A percentile compares a stretch with the other conserved stretches of the same genome.
These are phyloP conservation scores for Opeltia flavorubescens DNA, from an alignment of 495 filamentous ascomycete genomes.

Conservation along the genomic window DNA sequence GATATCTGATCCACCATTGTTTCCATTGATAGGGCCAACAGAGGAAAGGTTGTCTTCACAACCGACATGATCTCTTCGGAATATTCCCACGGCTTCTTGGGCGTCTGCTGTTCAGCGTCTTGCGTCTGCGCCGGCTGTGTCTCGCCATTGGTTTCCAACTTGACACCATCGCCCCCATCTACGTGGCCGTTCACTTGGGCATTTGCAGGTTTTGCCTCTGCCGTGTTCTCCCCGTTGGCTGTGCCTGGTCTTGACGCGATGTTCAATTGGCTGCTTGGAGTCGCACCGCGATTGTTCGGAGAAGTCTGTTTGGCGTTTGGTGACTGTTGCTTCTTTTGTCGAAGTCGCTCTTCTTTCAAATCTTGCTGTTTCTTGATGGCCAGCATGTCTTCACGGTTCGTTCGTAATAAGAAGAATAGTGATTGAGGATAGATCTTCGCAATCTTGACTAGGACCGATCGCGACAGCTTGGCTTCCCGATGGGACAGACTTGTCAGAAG, in stretches of 20 bases:
- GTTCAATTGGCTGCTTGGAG: constrained; percentile 20
- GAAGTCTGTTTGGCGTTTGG: constrained; percentile 31
- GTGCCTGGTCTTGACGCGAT: constrained; percentile 33
- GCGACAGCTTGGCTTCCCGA: constrained; percentile 75
- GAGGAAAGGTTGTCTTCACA: constrained; percentile 89
- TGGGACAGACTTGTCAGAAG: constrained; percentile 78
- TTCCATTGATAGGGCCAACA: constrained; percentile 95
- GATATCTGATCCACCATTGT: constrained; percentile 98
- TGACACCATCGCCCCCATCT: constrained; percentile 16
- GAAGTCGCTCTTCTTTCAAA: constrained; percentile 53
- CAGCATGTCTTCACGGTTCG: constrained; percentile 87
- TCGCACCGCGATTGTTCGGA: constrained; percentile 20
- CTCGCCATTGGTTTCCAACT: constrained; percentile 30
- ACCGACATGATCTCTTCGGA: constrained; percentile 88
- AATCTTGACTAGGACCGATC: constrained; percentile 75
- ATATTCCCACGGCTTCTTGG: constrained; percentile 85
- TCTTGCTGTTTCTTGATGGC: constrained; percentile 81
- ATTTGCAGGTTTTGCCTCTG: constrained; percentile 11
- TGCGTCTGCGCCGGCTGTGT: constrained; percentile 13
- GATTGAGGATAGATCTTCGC: constrained; percentile 91
- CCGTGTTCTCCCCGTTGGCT: constrained; percentile 31
- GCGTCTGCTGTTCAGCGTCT: constrained; percentile 19
- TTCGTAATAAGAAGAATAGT: constrained; percentile 85
- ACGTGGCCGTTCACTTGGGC: constrained; percentile 28
- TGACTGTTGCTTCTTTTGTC: constrained; percentile 29